phyloP scores from a whole-genome alignment of 305 asterid genomes.

The Fraxinus dipetala region DNA sequence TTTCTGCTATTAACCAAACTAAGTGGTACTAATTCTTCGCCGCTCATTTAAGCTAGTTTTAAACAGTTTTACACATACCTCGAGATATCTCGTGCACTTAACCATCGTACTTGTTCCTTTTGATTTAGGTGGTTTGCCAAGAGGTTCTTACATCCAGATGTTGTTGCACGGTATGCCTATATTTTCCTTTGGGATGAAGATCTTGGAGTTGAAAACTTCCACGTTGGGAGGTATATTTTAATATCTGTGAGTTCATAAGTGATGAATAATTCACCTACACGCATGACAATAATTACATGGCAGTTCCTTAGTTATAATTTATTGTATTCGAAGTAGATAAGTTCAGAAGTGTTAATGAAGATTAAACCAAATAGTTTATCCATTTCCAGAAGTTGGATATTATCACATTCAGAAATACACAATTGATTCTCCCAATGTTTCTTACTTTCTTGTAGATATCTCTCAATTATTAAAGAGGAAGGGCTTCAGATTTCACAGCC shows the following conservation, averaged over 20 bases:
- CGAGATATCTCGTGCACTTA: not conserved
- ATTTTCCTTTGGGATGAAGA: slow-evolving; percentile 90
- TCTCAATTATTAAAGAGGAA: slow-evolving; percentile 50
- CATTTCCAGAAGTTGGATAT: not conserved
- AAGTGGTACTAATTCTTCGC: slow-evolving; percentile 47
- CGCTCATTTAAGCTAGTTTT: not conserved
- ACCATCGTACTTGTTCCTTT: not conserved
- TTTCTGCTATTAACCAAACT: slow-evolving; percentile 71
- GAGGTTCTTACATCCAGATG: slow-evolving; percentile 81
- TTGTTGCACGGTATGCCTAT: slow-evolving; percentile 57
- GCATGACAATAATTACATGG: not conserved
- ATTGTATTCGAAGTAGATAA: not conserved
- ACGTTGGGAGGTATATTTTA: slow-evolving; percentile 49
- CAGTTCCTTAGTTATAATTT: not conserved
- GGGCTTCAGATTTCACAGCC: slow-evolving; percentile 85
- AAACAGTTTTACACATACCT: not conserved
- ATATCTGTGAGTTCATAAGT: not conserved
- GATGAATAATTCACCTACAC: not conserved
- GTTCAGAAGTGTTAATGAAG: not conserved
- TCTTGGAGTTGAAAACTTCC: slow-evolving; percentile 66
- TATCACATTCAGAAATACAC: not conserved
- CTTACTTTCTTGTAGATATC: slow-evolving; percentile 61
- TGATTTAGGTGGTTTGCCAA: slow-evolving; percentile 81
- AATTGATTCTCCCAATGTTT: not conserved
- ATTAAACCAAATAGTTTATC: not conserved